These are phyloP conservation scores for Candida verbasci DNA, from an alignment of 805 yeast genomes.

Conservation along the genomic window DNA sequence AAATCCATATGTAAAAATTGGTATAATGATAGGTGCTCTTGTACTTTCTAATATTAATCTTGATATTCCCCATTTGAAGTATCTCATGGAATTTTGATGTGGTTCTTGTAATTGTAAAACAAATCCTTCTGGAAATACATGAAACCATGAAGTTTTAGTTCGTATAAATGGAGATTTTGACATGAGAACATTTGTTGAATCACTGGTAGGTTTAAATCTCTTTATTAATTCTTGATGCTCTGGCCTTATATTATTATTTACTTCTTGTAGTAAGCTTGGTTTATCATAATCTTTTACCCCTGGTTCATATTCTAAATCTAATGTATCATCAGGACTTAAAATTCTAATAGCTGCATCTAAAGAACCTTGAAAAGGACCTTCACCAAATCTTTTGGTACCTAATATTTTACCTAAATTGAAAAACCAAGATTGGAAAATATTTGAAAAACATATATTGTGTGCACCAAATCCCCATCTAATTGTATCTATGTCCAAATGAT, in stretches of 20 bases:
- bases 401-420: constrained; percentile 88
- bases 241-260: constrained; percentile 15
- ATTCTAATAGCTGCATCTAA: constrained; percentile 82
- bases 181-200: constrained; percentile 28
- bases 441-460: constrained; percentile 78
- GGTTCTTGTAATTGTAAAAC: constrained; percentile 84
- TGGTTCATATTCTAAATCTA: constrained; percentile 40
- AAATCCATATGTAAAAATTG: constrained; percentile 81
- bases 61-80: constrained; percentile 93
- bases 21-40: constrained; percentile 79
- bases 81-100: constrained; percentile 80
- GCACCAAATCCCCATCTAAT: constrained; percentile 97
- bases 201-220: constrained; percentile 23
- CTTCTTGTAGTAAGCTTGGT: constrained; percentile 39
- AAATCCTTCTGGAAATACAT: constrained; percentile 91
- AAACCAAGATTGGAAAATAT: constrained; percentile 47
- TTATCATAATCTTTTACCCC: constrained; percentile 24
- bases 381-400: constrained; percentile 83
- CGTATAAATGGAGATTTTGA: constrained; percentile 51
- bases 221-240: constrained; percentile 15
- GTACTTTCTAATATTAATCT: constrained; percentile 80
- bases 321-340: constrained; percentile 71
- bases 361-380: constrained; percentile 88
- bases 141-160: constrained; percentile 80
- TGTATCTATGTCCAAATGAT: constrained; percentile 55